These are phyloP conservation scores for Vigna hirtella DNA, from an alignment of 306 rosid genomes.

Conservation along the genomic window DNA sequence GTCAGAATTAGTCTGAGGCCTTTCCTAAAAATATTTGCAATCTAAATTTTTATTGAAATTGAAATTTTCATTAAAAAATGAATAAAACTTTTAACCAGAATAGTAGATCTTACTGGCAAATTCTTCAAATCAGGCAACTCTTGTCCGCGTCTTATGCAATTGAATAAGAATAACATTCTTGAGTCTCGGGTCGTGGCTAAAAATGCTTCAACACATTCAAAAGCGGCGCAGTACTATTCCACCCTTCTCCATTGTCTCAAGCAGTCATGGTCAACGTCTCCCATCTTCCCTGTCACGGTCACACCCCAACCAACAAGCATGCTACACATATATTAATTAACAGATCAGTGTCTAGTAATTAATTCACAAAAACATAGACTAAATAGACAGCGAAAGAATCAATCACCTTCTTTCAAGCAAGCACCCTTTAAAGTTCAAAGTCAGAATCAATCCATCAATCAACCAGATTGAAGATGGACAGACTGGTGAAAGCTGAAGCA, in stretches of 20 bases:
- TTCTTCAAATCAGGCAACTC: slow-evolving; percentile 4
- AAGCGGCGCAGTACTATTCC: slow-evolving; percentile 33
- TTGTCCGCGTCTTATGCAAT: slow-evolving; percentile 4
- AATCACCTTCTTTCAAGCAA: slow-evolving; percentile 26
- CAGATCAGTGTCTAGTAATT: slow-evolving; percentile 6
- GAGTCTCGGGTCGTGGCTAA: background rate
- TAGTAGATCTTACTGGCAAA: background rate
- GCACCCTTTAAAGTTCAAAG: slow-evolving; percentile 13
- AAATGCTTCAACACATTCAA: slow-evolving; percentile 25
- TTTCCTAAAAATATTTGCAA: background rate
- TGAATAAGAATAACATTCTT: slow-evolving; percentile 15
- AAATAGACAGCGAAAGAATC: background rate
- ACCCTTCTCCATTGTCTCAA: slow-evolving; percentile 25
- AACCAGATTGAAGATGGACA: slow-evolving; percentile 61
- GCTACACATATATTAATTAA: slow-evolving; percentile 16
- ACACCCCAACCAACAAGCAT: slow-evolving; percentile 45
- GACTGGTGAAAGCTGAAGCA: slow-evolving; percentile 82
- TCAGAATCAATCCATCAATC: background rate
- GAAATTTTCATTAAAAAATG: background rate
- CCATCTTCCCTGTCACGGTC: slow-evolving; percentile 43
- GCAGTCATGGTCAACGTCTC: slow-evolving; percentile 30
- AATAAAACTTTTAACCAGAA: background rate
- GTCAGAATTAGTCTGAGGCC: too few relatives aligned
- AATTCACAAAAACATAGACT: slow-evolving; percentile 11
- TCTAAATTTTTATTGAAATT: background rate